Evolutionary conservation across 768 basidiomycete genomes (phyloP), one percentile per base, ranked within the genome.

Genomic region (Podaxis pistillaris): DNA sequence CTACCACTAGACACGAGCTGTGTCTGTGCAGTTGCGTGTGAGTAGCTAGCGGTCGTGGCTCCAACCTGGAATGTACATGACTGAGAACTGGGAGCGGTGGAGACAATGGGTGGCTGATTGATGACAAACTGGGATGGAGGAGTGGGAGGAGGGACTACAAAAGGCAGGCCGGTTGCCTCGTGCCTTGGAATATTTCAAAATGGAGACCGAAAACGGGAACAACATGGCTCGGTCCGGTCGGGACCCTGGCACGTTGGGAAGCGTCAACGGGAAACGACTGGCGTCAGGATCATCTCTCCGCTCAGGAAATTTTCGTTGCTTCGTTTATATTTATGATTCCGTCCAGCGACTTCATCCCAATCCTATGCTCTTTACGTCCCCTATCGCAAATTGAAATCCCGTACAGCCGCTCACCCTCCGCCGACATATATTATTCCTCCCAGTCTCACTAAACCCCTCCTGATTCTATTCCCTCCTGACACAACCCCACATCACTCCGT

Each of bases 251-350:
- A 47, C n/a, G 60, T 44, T 62, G 30, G 53, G 53, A 54, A 61
- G 19, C 30, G 13, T 59, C 30, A 58, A 59, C 58, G 58, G 58
- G 58, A 52, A 59, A 59, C 47, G 58, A 52, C 49, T 41, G 58
- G 58, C 36, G 58, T 26, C 47, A 58, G 57, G 57, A 58, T 58
- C 46, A 50, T 58, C 46, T 54, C 60, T 53, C 30, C 44, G 53
- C 41, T 46, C 46, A 40, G 22, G 28, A 62, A 62, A 62, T 47
- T 62, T 62, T 62, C 60, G 22, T 36, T 37, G 60, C 60, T 62
- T 62, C 60, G 53, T 54, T 62, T 47, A 53, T 62, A 62, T 55
- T 62, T 62, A 62, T 55, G 60, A 62, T 62, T 55, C 41, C 47
- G 53, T 62, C 60, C 53, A 41, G 51, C 41, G 22, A 51, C 60